A percentile compares a stretch with the other conserved stretches of the same genome.
phyloP scores from a whole-genome alignment of 441 rosid genomes.

The Erodium moschatum region DNA sequence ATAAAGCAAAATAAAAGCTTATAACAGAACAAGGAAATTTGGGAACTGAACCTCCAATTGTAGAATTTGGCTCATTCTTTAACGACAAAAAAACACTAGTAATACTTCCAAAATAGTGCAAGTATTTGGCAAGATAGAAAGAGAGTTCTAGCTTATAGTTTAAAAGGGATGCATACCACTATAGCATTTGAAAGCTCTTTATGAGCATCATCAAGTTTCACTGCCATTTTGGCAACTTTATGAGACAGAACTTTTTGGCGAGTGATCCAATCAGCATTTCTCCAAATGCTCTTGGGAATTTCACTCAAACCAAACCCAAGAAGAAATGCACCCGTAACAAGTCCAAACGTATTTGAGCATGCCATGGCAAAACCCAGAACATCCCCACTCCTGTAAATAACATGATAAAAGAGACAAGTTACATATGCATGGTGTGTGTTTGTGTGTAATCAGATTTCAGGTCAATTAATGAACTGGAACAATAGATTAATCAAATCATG shows the following conservation, averaged over 20 bases:
- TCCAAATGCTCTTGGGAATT: slow-evolving; percentile 83
- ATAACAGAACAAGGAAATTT: neutral
- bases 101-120: neutral
- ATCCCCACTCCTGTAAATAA: slow-evolving; percentile 43
- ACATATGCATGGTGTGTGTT: neutral
- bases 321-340: slow-evolving; percentile 94
- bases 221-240: slow-evolving; percentile 91
- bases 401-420: slow-evolving; percentile 16
- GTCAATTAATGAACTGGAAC: neutral
- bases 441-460: neutral
- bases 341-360: slow-evolving; percentile 94
- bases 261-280: slow-evolving; percentile 77
- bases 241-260: slow-evolving; percentile 96
- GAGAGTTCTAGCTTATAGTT: neutral
- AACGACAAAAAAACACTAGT: neutral
- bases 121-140: neutral
- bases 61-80: neutral
- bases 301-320: slow-evolving; percentile 98
- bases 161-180: slow-evolving; percentile 48
- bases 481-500: neutral
- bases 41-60: neutral
- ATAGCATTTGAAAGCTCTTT: slow-evolving; percentile 95
- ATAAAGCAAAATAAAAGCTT: slow-evolving; percentile 2
- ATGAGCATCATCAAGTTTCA: slow-evolving; percentile 92
- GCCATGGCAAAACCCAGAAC: slow-evolving; percentile 93